These are phyloP conservation scores for Pulveroboletus frians DNA, from an alignment of 768 basidiomycete species.

Conservation along the genomic window DNA sequence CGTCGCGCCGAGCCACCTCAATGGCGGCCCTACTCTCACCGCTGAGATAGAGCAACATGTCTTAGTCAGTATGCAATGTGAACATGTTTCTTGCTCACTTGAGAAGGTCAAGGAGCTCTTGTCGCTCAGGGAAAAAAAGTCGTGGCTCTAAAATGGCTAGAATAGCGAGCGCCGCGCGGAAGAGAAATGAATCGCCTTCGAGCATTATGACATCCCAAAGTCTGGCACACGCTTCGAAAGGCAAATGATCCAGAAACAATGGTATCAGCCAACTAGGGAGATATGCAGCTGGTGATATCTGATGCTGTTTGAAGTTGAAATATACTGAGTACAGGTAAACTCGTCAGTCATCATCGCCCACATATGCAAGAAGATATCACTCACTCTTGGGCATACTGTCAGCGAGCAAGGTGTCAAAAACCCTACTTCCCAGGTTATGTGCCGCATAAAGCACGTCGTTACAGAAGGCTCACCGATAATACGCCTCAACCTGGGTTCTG, in stretches of 20 bases:
- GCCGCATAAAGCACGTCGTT: background rate
- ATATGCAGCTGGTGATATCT: slow-evolving; percentile 82
- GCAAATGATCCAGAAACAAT: slow-evolving; percentile 80
- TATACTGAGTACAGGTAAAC: slow-evolving; percentile 51
- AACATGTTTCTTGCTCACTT: slow-evolving; percentile 41
- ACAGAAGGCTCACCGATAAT: slow-evolving; percentile 60
- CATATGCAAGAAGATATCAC: slow-evolving; percentile 15
- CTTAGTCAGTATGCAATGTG: slow-evolving; percentile 10
- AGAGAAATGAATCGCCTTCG: slow-evolving; percentile 88
- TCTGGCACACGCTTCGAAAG: slow-evolving; percentile 84
- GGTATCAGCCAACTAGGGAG: slow-evolving; percentile 78
- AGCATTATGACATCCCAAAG: slow-evolving; percentile 85
- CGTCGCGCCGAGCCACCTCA: slow-evolving; percentile 76
- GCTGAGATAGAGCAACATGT: slow-evolving; percentile 32
- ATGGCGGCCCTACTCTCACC: slow-evolving; percentile 80
- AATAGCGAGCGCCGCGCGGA: slow-evolving; percentile 77
- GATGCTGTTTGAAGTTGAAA: slow-evolving; percentile 92
- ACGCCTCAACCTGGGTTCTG: slow-evolving; percentile 70
- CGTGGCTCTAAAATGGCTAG: slow-evolving; percentile 80
- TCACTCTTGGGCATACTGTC: slow-evolving; percentile 92
- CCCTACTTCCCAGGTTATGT: slow-evolving; percentile 41
- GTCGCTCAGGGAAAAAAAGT: slow-evolving; percentile 81
- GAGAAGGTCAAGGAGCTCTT: slow-evolving; percentile 73
- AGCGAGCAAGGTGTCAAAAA: slow-evolving; percentile 87
- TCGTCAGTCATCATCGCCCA: background rate